Percentiles rank a stretch among this genome's conserved stretches.
phyloP scores from a whole-genome alignment of 2,329 filamentous ascomycete species.

The Sclerotinia spermophila region DNA sequence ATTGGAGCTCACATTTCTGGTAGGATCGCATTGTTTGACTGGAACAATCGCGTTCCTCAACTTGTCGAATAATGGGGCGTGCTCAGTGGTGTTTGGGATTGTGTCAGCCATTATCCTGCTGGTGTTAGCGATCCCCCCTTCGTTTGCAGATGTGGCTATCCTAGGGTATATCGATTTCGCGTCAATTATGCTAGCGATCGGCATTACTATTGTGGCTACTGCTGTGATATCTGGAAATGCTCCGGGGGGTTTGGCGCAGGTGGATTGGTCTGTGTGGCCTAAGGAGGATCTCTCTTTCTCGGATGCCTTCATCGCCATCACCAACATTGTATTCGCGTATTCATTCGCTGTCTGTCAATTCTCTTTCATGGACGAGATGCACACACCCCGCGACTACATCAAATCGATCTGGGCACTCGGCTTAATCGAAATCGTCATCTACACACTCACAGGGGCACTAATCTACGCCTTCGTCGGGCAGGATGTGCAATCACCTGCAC shows the following conservation, averaged over 20 bases:
- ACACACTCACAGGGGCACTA: slow-evolving; percentile 54
- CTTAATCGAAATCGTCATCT: slow-evolving; percentile 50
- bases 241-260: background rate
- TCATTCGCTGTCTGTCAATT: slow-evolving; percentile 37
- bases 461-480: slow-evolving; percentile 59
- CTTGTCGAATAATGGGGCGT: slow-evolving; percentile 46
- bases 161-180: slow-evolving; percentile 40
- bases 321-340: slow-evolving; percentile 58
- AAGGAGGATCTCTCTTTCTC: slow-evolving; percentile 39
- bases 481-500: slow-evolving; percentile 54
- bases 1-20: slow-evolving; percentile 57
- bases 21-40: slow-evolving; percentile 58
- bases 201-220: background rate
- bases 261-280: slow-evolving; percentile 31
- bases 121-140: slow-evolving; percentile 53
- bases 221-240: background rate
- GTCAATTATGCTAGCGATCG: background rate
- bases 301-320: slow-evolving; percentile 48
- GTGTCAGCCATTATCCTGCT: slow-evolving; percentile 42
- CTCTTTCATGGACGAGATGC: slow-evolving; percentile 31
- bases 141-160: slow-evolving; percentile 53
- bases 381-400: slow-evolving; percentile 38
- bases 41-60: slow-evolving; percentile 59
- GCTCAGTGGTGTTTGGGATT: background rate
- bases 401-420: slow-evolving; percentile 48